Percentiles rank a stretch among this genome's conserved stretches.
Evolutionary conservation across 805 yeast species (phyloP).

Genomic region (Ogataea nakhonphanomensis): DNA sequence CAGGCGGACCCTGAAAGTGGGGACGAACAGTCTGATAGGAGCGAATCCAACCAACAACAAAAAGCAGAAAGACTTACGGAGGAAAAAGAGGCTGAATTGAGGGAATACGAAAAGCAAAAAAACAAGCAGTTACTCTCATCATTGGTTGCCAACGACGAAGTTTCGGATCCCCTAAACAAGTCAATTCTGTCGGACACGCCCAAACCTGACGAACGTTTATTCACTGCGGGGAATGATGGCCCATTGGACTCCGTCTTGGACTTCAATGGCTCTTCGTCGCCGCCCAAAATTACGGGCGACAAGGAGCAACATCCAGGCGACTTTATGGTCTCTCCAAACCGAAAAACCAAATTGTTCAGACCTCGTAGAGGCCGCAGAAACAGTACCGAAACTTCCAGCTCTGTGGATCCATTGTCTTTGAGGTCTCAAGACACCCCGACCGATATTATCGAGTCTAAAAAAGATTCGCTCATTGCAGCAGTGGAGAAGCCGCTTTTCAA

Average conservation of each 20-base stretch:
- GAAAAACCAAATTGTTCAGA: slow-evolving; percentile 40
- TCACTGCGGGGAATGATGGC: slow-evolving; percentile 16
- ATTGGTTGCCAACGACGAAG: slow-evolving; percentile 38
- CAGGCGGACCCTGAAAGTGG: not conserved
- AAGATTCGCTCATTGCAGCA: slow-evolving; percentile 38
- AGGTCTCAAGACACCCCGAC: slow-evolving; percentile 6
- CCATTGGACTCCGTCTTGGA: slow-evolving; percentile 22
- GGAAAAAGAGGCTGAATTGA: slow-evolving; percentile 17
- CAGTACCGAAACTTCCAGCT: slow-evolving; percentile 1
- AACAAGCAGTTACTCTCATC: slow-evolving; percentile 39
- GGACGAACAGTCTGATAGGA: slow-evolving; percentile 8
- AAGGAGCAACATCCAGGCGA: slow-evolving; percentile 1
- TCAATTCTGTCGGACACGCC: slow-evolving; percentile 20
- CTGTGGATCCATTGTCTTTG: slow-evolving; percentile 16
- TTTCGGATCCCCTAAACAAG: slow-evolving; percentile 11
- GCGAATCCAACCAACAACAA: slow-evolving; percentile 6
- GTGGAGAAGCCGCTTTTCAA: slow-evolving; percentile 56
- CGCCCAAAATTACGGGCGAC: slow-evolving; percentile 5
- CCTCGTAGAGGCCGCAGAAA: slow-evolving; percentile 38
- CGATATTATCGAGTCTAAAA: slow-evolving; percentile 13
- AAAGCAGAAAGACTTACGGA: slow-evolving; percentile 13
- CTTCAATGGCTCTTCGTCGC: slow-evolving; percentile 11
- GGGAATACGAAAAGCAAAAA: slow-evolving; percentile 29
- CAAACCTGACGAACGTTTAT: slow-evolving; percentile 16
- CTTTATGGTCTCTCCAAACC: slow-evolving; percentile 35